Conservation (phyloP, 805 yeast genomes). For the Starmerella bombicola region DNA sequence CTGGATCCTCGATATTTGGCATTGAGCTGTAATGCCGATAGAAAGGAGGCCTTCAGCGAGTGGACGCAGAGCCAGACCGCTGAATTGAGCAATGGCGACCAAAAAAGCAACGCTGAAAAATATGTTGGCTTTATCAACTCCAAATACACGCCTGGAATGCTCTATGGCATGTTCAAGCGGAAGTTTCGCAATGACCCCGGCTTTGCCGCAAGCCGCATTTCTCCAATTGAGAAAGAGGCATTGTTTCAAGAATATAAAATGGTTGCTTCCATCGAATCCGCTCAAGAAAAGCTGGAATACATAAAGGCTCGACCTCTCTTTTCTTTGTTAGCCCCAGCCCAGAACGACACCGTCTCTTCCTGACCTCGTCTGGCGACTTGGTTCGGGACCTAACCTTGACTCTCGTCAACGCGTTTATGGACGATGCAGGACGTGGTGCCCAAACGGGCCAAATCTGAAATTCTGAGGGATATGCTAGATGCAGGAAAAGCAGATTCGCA, state of each 20-base stretch:
- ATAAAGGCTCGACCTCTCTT: not conserved
- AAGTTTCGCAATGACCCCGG: conserved; percentile 25
- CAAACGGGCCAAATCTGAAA: conserved; percentile 1
- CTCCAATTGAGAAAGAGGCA: conserved; percentile 32
- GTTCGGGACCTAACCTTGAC: not conserved
- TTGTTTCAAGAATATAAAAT: conserved; percentile 29
- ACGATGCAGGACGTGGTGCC: not conserved
- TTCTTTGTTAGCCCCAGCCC: not conserved
- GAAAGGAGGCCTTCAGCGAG: conserved; percentile 34
- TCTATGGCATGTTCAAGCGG: conserved; percentile 34
- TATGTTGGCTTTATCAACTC: conserved; percentile 27
- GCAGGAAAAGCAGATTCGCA: conserved; percentile 3
- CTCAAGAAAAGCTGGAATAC: not conserved
- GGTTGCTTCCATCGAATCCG: not conserved
- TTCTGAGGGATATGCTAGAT: conserved; percentile 6
- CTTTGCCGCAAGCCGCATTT: conserved; percentile 22
- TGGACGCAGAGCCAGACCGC: conserved; percentile 31
- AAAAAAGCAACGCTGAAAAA: conserved; percentile 1
- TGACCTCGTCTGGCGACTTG: not conserved
- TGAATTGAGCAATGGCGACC: not conserved
- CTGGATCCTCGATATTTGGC: conserved; percentile 34
- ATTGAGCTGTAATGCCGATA: conserved; percentile 28
- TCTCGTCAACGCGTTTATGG: not conserved
- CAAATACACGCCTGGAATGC: conserved; percentile 24
- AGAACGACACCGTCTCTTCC: not conserved